These are phyloP conservation scores for Erysimum cheiranthoides DNA, from an alignment of 345 rosid genomes.

Conservation along the genomic window DNA sequence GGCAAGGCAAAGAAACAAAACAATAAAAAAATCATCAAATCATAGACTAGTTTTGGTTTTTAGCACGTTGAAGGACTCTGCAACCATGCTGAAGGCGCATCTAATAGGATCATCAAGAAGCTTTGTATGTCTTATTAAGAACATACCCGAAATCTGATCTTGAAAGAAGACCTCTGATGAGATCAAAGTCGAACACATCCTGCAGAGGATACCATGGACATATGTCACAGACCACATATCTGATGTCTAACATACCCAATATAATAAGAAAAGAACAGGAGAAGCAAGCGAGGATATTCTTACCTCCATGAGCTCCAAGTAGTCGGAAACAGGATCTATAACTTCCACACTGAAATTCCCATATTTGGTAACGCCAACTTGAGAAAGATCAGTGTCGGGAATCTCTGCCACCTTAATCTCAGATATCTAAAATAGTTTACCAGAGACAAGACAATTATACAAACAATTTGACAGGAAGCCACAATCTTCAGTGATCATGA, in stretches of 20 bases:
- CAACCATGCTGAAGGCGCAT: slow-evolving; percentile 11
- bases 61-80: slow-evolving; percentile 28
- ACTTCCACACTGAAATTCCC: slow-evolving; percentile 85
- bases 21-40: slow-evolving; percentile 6
- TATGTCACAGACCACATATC: slow-evolving; percentile 2
- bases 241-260: slow-evolving; percentile 24
- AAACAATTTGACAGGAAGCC: background rate
- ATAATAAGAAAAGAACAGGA: slow-evolving; percentile 22
- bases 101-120: slow-evolving; percentile 1
- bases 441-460: slow-evolving; percentile 28
- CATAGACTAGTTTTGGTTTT: slow-evolving; percentile 22
- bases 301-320: slow-evolving; percentile 93
- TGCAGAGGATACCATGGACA: slow-evolving; percentile 53
- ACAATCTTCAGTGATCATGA: slow-evolving; percentile 11
- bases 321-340: slow-evolving; percentile 87
- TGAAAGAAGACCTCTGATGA: slow-evolving; percentile 78
- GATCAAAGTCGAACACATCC: slow-evolving; percentile 86
- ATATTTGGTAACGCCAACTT: slow-evolving; percentile 64
- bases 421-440: slow-evolving; percentile 62
- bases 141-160: slow-evolving; percentile 76
- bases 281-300: slow-evolving; percentile 32
- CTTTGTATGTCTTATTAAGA: background rate
- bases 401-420: slow-evolving; percentile 86
- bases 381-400: slow-evolving; percentile 81
- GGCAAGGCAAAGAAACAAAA: slow-evolving; percentile 11